Conservation (phyloP, 75 land plant species). For the Pinus tabuliformis region DNA sequence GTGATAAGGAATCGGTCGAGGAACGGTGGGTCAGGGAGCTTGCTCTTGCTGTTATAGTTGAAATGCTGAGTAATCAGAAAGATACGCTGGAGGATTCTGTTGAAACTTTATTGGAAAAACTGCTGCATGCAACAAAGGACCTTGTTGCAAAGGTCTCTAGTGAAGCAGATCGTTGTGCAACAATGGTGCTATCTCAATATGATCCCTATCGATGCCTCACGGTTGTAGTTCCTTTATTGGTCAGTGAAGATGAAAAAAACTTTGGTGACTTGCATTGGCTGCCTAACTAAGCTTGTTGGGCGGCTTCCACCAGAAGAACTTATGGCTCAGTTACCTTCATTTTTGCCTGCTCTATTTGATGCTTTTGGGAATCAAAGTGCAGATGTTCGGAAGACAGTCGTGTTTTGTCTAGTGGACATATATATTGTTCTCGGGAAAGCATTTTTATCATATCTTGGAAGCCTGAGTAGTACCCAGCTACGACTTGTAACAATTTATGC, state of each 20-base stretch:
- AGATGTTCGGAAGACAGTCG: slow-evolving; percentile 99
- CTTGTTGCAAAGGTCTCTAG: slow-evolving; percentile 74
- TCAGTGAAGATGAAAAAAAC: slow-evolving; percentile 94
- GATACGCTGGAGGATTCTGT: slow-evolving; percentile 75
- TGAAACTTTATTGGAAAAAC: slow-evolving; percentile 89
- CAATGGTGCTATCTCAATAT: slow-evolving; percentile 69
- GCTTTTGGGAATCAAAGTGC: slow-evolving; percentile 97
- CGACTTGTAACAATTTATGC: slow-evolving; percentile 95
- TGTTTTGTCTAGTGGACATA: slow-evolving; percentile 94
- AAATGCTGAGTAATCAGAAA: slow-evolving; percentile 95
- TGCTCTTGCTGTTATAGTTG: slow-evolving; percentile 64
- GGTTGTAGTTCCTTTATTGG: slow-evolving; percentile 86
- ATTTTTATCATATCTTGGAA: slow-evolving; percentile 88
- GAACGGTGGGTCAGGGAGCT: slow-evolving; percentile 75
- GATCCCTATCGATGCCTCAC: slow-evolving; percentile 88
- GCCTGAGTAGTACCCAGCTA: slow-evolving; percentile 89
- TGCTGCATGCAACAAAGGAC: slow-evolving; percentile 82
- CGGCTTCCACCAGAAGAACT: slow-evolving; percentile 87
- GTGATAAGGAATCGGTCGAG: too few relatives aligned
- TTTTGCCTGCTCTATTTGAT: slow-evolving; percentile 94
- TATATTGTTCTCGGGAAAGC: slow-evolving; percentile 97
- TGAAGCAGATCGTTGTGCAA: slow-evolving; percentile 85
- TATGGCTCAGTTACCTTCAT: slow-evolving; percentile 82
- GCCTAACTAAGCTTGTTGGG: slow-evolving; percentile 96
- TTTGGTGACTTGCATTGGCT: slow-evolving; percentile 87